phyloP scores from a whole-genome alignment of 2,329 filamentous ascomycete species.

The Fusarium hostae region DNA sequence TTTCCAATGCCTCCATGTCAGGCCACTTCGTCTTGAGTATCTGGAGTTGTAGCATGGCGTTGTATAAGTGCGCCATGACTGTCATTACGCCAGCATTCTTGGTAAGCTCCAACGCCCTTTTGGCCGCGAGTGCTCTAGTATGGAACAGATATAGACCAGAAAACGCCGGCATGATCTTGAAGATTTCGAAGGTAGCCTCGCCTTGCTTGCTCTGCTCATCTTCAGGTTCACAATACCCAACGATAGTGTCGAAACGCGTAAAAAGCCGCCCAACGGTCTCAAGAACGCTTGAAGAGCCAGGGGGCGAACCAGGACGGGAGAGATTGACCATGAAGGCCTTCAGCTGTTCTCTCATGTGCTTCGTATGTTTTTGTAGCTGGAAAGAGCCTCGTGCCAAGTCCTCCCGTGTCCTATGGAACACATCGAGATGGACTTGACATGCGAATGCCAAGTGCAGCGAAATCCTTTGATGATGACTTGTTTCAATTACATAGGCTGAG shows the following conservation, averaged over 20 bases:
- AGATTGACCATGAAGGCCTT: neutral
- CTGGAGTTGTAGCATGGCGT: neutral
- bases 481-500: neutral
- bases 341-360: neutral
- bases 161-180: neutral
- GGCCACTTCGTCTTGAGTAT: neutral
- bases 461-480: neutral
- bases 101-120: neutral
- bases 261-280: neutral
- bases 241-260: neutral
- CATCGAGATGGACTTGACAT: neutral
- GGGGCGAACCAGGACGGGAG: neutral
- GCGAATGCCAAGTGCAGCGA: neutral
- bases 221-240: neutral
- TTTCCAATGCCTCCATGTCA: neutral
- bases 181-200: neutral
- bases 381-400: neutral
- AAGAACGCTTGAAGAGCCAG: fast-evolving
- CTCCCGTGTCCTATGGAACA: neutral
- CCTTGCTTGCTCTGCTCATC: neutral
- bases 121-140: neutral
- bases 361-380: neutral
- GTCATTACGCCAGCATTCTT: neutral
- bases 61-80: neutral
- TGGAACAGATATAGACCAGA: neutral